These are phyloP conservation scores for Marasmius sp. DNA, from an alignment of 1,284 basidiomycete species.

Conservation along the genomic window DNA sequence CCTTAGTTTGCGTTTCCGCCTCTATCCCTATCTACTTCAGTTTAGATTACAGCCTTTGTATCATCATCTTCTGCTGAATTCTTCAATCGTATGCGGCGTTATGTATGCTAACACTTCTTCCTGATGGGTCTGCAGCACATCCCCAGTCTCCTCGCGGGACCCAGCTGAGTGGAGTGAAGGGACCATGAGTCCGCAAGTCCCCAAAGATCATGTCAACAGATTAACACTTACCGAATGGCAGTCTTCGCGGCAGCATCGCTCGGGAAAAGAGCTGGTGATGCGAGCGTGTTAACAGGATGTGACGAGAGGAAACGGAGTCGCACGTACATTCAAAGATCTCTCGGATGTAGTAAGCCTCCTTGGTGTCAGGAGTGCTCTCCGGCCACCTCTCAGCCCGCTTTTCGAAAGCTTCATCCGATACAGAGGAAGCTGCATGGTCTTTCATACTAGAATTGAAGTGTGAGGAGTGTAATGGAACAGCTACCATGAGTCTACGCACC, in stretches of 20 bases:
- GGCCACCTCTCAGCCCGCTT: conserved; percentile 80
- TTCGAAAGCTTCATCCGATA: conserved; percentile 85
- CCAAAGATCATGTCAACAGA: conserved; percentile 4
- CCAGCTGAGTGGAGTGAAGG: conserved; percentile 56
- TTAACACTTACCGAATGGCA: conserved; percentile 73
- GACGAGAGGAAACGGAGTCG: conserved; percentile 2
- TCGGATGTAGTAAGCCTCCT: conserved; percentile 95
- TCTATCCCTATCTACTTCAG: conserved; percentile 2
- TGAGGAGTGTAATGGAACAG: neutral
- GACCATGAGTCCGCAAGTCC: conserved; percentile 5
- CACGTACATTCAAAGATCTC: conserved; percentile 85
- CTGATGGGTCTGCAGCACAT: conserved; percentile 92
- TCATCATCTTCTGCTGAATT: neutral
- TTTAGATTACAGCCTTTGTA: conserved; percentile 1
- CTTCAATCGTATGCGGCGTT: conserved; percentile 76
- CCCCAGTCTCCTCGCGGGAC: conserved; percentile 97
- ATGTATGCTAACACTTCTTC: conserved; percentile 94
- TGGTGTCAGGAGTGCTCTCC: conserved; percentile 88
- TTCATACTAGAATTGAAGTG: conserved; percentile 69
- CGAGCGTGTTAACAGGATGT: conserved; percentile 11
- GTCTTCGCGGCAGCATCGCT: conserved; percentile 85
- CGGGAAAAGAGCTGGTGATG: conserved; percentile 70
- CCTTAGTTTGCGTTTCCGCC: neutral
- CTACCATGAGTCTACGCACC: conserved; percentile 44
- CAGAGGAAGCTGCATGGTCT: conserved; percentile 73